Percentiles rank a stretch among this genome's conserved stretches.
Evolutionary conservation across 345 rosid genomes (phyloP).

Genomic region (Euphorbia peplus): DNA sequence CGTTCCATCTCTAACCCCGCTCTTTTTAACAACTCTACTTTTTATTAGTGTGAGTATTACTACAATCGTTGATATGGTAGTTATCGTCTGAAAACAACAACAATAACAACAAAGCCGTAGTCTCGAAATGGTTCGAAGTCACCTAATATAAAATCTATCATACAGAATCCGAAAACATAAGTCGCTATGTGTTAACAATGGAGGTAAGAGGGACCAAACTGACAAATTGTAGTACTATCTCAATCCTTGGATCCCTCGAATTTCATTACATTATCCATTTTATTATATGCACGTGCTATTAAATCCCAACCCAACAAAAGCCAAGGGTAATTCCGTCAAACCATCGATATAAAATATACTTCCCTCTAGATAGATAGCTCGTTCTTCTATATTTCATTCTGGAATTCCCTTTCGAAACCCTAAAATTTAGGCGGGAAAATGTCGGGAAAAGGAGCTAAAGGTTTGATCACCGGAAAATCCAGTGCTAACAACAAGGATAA

Average conservation of each 20-base stretch:
- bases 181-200: too few relatives aligned
- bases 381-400: background rate
- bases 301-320: background rate
- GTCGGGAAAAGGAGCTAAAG: constrained; percentile 37
- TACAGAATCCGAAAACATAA: too few relatives aligned
- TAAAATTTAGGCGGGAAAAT: constrained; percentile 17
- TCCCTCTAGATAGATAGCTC: background rate
- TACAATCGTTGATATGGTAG: too few relatives aligned
- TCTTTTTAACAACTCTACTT: too few relatives aligned
- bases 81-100: too few relatives aligned
- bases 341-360: background rate
- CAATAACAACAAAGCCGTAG: too few relatives aligned
- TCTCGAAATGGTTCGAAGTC: too few relatives aligned
- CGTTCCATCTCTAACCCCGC: too few relatives aligned
- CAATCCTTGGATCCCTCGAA: too few relatives aligned
- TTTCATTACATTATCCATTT: background rate
- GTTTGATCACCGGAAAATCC: constrained; percentile 27
- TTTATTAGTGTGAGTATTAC: too few relatives aligned
- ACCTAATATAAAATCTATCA: too few relatives aligned
- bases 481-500: constrained; percentile 25
- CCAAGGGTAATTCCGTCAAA: constrained; percentile 7
- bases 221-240: background rate
- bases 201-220: too few relatives aligned
- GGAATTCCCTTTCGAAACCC: constrained; percentile 5
- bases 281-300: constrained; percentile 1